phyloP scores from a whole-genome alignment of 1,284 basidiomycete genomes.

The Athelia psychrophila region DNA sequence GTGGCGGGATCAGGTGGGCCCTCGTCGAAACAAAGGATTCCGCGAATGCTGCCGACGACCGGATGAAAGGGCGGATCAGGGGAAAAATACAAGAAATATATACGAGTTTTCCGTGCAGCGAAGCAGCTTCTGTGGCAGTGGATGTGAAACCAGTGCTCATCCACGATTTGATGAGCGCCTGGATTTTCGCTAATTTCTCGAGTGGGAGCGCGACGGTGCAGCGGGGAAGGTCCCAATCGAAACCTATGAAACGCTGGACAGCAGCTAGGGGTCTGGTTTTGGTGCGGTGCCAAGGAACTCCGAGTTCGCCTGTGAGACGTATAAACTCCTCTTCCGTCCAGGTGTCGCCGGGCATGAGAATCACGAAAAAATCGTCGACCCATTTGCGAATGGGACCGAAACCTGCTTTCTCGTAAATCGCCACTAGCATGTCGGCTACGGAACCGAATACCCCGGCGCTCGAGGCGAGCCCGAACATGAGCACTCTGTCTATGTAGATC shows the following conservation, averaged over 20 bases:
- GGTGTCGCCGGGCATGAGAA: constrained; percentile 19
- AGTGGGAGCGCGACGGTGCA: constrained; percentile 24
- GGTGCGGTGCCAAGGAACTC: constrained; percentile 30
- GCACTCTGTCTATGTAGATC: constrained; percentile 28
- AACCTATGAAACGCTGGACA: constrained; percentile 32
- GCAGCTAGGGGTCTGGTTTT: constrained; percentile 22
- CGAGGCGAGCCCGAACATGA: constrained; percentile 30
- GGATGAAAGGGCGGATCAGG: constrained; percentile 28
- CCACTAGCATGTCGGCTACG: constrained; percentile 33
- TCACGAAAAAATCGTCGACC: constrained; percentile 39
- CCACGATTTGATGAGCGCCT: constrained; percentile 19
- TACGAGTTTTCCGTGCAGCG: constrained; percentile 34
- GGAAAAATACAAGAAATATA: constrained; percentile 27
- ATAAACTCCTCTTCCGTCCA: constrained; percentile 30
- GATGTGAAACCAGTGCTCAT: not conserved
- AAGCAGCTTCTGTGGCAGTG: constrained; percentile 25
- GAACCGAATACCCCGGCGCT: constrained; percentile 35
- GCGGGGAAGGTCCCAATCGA: constrained; percentile 28
- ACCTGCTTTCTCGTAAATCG: constrained; percentile 23
- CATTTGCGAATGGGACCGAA: constrained; percentile 30
- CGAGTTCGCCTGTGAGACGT: constrained; percentile 18
- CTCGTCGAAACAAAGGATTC: constrained; percentile 12
- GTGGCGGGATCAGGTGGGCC: constrained; percentile 9
- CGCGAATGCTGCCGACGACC: constrained; percentile 19
- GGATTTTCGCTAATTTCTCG: constrained; percentile 19